Percentiles rank a stretch among this genome's conserved stretches.
Conservation (phyloP, 1,284 basidiomycete genomes). For the Thelephora terrestris region DNA sequence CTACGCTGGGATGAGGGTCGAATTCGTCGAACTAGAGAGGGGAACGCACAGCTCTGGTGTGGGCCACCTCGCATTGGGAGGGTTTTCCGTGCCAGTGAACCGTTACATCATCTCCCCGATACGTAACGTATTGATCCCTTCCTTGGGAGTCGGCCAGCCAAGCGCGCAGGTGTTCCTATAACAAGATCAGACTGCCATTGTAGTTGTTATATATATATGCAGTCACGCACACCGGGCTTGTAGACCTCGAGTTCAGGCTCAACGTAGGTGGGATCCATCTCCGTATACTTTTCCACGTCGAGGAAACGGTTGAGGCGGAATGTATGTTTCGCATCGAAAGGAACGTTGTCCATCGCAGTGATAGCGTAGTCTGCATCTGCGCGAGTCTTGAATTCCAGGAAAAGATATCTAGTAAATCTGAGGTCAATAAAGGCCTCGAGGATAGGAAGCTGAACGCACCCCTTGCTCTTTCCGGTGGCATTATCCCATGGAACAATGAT, state of each 20-base stretch:
- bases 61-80: slow-evolving; percentile 77
- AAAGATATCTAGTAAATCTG: slow-evolving; percentile 57
- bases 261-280: slow-evolving; percentile 76
- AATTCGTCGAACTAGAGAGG: not conserved
- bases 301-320: slow-evolving; percentile 89
- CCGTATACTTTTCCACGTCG: slow-evolving; percentile 82
- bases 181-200: not conserved
- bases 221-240: slow-evolving; percentile 55
- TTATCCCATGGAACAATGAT: slow-evolving; percentile 84
- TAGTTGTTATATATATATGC: not conserved
- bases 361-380: slow-evolving; percentile 82
- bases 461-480: slow-evolving; percentile 72
- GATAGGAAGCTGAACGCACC: slow-evolving; percentile 37
- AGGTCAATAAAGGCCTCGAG: slow-evolving; percentile 1
- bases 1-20: slow-evolving; percentile 6
- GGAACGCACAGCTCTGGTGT: slow-evolving; percentile 56
- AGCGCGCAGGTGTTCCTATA: slow-evolving; percentile 85
- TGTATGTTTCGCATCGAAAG: slow-evolving; percentile 89
- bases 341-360: slow-evolving; percentile 72
- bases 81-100: slow-evolving; percentile 93
- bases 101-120: slow-evolving; percentile 85
- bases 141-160: slow-evolving; percentile 92
- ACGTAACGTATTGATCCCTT: slow-evolving; percentile 94
- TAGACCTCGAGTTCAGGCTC: slow-evolving; percentile 79
- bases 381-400: slow-evolving; percentile 78